Conservation (phyloP, 345 rosid species). For the thale cress (Arabidopsis thaliana) region DNA sequence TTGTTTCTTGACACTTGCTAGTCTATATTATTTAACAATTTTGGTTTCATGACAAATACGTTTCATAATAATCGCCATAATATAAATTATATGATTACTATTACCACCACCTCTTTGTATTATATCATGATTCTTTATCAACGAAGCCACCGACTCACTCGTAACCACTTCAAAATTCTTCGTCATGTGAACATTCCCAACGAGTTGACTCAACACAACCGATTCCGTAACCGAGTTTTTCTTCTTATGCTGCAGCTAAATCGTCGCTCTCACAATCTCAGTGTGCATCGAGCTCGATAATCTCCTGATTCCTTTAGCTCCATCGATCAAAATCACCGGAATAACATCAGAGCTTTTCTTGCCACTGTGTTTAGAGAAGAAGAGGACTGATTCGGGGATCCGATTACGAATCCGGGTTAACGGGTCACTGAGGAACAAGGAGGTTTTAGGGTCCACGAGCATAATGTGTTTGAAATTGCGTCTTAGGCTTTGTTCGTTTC, state of each 20-base stretch:
- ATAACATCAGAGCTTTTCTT: slow-evolving; percentile 55
- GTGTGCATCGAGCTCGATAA: slow-evolving; percentile 69
- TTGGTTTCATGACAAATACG: slow-evolving; percentile 51
- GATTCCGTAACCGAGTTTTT: slow-evolving; percentile 60
- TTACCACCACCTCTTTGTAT: slow-evolving; percentile 47
- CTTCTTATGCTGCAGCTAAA: slow-evolving; percentile 61
- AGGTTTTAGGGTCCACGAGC: slow-evolving; percentile 61
- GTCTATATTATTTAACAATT: too few relatives aligned
- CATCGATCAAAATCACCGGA: slow-evolving; percentile 72
- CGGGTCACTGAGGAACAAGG: slow-evolving; percentile 71
- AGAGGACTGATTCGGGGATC: slow-evolving; percentile 67
- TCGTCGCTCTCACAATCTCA: slow-evolving; percentile 68
- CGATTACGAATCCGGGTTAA: slow-evolving; percentile 62
- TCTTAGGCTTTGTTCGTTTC: slow-evolving; percentile 17
- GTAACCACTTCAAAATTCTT: slow-evolving; percentile 57
- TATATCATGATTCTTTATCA: slow-evolving; percentile 34
- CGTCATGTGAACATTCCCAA: slow-evolving; percentile 50
- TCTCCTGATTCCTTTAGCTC: slow-evolving; percentile 72
- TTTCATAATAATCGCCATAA: slow-evolving; percentile 56
- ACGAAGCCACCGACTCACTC: slow-evolving; percentile 52
- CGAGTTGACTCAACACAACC: slow-evolving; percentile 70
- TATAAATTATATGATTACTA: slow-evolving; percentile 40
- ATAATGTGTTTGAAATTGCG: slow-evolving; percentile 77
- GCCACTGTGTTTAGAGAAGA: slow-evolving; percentile 46
- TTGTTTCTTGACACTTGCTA: too few relatives aligned